Conservation (phyloP, 2,329 filamentous ascomycete genomes). For the Nigrospora osmanthi region DNA sequence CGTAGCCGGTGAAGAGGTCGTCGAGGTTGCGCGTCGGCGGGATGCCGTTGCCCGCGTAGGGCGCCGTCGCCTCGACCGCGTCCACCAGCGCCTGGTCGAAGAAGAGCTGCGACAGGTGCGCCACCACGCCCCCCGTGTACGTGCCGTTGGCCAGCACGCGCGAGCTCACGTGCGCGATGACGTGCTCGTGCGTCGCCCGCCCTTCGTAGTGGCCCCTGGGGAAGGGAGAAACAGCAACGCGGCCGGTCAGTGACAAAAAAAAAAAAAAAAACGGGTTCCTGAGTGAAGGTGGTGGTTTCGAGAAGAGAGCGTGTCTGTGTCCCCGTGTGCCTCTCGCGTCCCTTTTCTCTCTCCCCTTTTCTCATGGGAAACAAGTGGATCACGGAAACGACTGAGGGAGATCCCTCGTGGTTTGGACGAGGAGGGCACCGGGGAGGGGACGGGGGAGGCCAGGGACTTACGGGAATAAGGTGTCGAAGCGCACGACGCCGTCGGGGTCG, state of each 20-base stretch:
- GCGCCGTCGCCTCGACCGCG: constrained; percentile 24
- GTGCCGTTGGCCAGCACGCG: constrained; percentile 26
- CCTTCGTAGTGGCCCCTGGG: constrained; percentile 28
- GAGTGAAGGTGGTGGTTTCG: no score
- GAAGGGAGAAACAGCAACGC: no score
- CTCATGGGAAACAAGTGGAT: no score
- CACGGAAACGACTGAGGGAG: no score
- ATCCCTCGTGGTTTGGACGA: no score
- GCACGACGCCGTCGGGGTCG: constrained; percentile 36
- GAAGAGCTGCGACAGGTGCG: constrained; percentile 36
- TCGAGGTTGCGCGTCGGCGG: constrained; percentile 15
- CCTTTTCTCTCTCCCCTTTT: no score
- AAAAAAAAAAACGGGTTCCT: no score
- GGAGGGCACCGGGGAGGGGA: no score
- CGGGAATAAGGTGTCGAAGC: constrained; percentile 38
- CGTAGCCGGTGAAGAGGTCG: constrained; percentile 21
- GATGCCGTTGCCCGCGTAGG: constrained; percentile 29
- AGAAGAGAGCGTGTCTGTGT: no score
- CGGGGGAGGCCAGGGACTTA: no score
- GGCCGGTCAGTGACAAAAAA: no score
- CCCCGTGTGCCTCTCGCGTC: no score
- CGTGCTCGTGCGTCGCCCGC: constrained; percentile 32
- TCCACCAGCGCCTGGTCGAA: constrained; percentile 28
- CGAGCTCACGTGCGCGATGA: constrained; percentile 27
- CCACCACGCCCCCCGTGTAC: constrained; percentile 26